These are phyloP conservation scores for Sarocladiaceae sp. DNA, from an alignment of 2,329 filamentous ascomycete genomes.

Conservation along the genomic window DNA sequence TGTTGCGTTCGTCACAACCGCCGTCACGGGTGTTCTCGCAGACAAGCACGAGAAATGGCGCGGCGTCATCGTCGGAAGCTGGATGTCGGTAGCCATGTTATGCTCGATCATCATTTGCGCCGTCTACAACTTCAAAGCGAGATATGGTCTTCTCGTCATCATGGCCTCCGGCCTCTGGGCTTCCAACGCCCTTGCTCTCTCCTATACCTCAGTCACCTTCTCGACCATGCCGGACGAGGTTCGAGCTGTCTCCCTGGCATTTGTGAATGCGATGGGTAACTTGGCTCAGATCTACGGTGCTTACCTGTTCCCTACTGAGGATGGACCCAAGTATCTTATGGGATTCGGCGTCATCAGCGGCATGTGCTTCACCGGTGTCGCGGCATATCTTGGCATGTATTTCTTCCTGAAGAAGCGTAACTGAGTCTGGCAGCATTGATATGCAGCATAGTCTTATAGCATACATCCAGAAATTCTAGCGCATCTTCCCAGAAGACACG, in stretches of 20 bases:
- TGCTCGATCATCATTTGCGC: slow-evolving; percentile 37
- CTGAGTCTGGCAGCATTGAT: too few species aligned
- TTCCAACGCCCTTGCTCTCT: slow-evolving; percentile 43
- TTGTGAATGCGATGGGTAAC: slow-evolving; percentile 50
- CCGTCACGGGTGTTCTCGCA: slow-evolving; percentile 38
- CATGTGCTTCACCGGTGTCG: slow-evolving; percentile 16
- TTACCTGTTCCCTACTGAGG: slow-evolving; percentile 42
- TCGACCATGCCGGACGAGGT: slow-evolving; percentile 41
- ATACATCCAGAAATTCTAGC: too few species aligned
- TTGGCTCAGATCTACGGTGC: slow-evolving; percentile 50
- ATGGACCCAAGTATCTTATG: slow-evolving; percentile 42
- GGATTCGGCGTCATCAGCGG: slow-evolving; percentile 30
- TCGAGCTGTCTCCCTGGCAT: slow-evolving; percentile 39
- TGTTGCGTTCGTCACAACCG: slow-evolving; percentile 44
- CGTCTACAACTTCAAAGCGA: slow-evolving; percentile 43
- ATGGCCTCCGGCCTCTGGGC: slow-evolving; percentile 51
- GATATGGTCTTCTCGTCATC: slow-evolving; percentile 46
- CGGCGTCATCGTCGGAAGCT: slow-evolving; percentile 40
- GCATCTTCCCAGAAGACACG: too few species aligned
- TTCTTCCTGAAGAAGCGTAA: slow-evolving; percentile 2
- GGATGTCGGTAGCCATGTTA: slow-evolving; percentile 35
- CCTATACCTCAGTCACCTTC: slow-evolving; percentile 46
- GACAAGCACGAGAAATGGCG: slow-evolving; percentile 38
- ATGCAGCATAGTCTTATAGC: too few species aligned
- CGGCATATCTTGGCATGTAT: slow-evolving; percentile 11